Percentiles rank a stretch among this genome's conserved stretches.
phyloP scores from a whole-genome alignment of 352 stramenopile genomes.

The Globisporangium nodosum region DNA sequence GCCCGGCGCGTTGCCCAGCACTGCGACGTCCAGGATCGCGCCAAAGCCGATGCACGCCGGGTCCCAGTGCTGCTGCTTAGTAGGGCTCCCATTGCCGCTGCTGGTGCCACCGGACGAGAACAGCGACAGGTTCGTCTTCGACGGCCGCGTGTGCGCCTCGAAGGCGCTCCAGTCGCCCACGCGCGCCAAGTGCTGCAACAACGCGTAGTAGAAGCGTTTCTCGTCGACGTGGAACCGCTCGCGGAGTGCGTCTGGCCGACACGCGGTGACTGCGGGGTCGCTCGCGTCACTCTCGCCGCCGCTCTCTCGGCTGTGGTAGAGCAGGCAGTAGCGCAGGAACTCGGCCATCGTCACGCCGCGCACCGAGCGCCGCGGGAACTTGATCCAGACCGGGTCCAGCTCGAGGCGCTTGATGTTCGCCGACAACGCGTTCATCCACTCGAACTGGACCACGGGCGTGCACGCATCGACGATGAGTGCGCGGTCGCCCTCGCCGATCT shows the following conservation, averaged over 20 bases:
- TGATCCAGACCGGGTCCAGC: constrained; percentile 50
- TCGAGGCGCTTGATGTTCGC: constrained; percentile 62
- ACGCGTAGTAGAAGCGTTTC: constrained; percentile 46
- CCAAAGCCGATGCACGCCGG: constrained; percentile 58
- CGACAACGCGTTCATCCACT: constrained; percentile 57
- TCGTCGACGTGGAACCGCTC: constrained; percentile 42
- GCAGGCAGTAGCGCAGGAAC: constrained; percentile 54
- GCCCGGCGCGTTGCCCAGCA: constrained; percentile 36
- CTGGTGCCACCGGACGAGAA: constrained; percentile 16
- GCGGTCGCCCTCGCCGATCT: constrained; percentile 43
- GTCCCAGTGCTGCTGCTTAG: constrained; percentile 8
- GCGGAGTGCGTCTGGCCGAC: constrained; percentile 26
- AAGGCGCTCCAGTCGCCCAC: constrained; percentile 49
- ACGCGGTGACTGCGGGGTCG: constrained; percentile 5
- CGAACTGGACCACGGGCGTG: constrained; percentile 40
- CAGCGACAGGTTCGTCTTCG: constrained; percentile 32
- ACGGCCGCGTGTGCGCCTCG: constrained; percentile 35
- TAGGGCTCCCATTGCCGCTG: not conserved
- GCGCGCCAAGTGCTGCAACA: constrained; percentile 38
- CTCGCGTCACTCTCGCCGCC: constrained; percentile 18
- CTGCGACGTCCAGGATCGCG: constrained; percentile 59
- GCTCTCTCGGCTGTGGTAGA: constrained; percentile 45
- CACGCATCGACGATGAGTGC: constrained; percentile 61
- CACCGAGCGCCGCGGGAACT: constrained; percentile 44
- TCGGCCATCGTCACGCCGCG: constrained; percentile 47